A percentile compares a stretch with the other conserved stretches of the same genome.
Evolutionary conservation across 2,329 filamentous ascomycete species (phyloP).

Genomic region (Fusarium haematococcum): DNA sequence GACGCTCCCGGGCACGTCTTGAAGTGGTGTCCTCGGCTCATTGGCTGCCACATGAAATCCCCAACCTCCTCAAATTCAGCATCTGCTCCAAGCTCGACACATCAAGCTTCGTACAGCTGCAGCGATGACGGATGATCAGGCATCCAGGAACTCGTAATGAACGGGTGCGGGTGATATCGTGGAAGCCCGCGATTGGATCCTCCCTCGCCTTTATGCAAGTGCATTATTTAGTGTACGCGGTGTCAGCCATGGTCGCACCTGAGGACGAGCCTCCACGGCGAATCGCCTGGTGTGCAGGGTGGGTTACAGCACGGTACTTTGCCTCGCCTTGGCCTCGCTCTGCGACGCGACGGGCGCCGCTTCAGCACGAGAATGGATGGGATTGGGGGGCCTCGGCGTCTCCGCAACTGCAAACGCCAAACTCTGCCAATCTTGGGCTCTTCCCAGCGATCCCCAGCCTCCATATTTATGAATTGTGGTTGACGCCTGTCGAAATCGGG

Average conservation of each 20-base stretch:
- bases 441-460: constrained; percentile 20
- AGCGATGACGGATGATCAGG: constrained; percentile 37
- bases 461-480: constrained; percentile 22
- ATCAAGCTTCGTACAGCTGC: constrained; percentile 38
- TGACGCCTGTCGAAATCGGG: constrained; percentile 5
- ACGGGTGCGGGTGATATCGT: constrained; percentile 45
- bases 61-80: constrained; percentile 40
- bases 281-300: constrained; percentile 19
- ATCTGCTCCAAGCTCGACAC: constrained; percentile 14
- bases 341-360: constrained; percentile 16
- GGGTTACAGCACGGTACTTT: constrained; percentile 16
- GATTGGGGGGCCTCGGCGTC: constrained; percentile 27
- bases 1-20: constrained; percentile 15
- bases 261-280: constrained; percentile 20
- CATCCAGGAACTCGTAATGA: constrained; percentile 42
- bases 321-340: constrained; percentile 29
- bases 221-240: constrained; percentile 42
- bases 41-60: constrained; percentile 39
- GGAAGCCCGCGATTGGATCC: constrained; percentile 47
- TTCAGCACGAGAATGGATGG: constrained; percentile 6
- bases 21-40: constrained; percentile 11
- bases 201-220: constrained; percentile 38
- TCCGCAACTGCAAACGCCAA: constrained; percentile 26
- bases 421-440: constrained; percentile 23
- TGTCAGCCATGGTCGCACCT: constrained; percentile 32